These are phyloP conservation scores for Phaseolus coccineus DNA, from an alignment of 331 rosid species.

Conservation along the genomic window DNA sequence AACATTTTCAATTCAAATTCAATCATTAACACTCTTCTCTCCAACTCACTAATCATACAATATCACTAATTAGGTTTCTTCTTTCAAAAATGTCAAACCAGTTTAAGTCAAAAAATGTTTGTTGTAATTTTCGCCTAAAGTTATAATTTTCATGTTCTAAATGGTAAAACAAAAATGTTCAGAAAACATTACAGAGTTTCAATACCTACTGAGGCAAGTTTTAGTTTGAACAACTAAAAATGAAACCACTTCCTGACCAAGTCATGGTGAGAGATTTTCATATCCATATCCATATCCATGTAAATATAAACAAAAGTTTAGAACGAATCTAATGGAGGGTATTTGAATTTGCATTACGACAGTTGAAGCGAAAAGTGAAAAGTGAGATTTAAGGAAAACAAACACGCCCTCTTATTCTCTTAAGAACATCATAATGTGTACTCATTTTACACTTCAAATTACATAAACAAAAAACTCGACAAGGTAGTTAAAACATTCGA, in stretches of 20 bases:
- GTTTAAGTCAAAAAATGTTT: background rate
- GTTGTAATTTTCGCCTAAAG: background rate
- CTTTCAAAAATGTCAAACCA: background rate
- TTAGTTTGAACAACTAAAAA: no score
- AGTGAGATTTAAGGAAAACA: background rate
- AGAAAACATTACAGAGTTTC: no score
- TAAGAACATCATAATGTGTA: background rate
- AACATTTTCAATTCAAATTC: constrained; percentile 34
- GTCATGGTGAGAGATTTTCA: no score
- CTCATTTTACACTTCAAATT: background rate
- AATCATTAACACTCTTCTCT: background rate
- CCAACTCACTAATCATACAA: background rate
- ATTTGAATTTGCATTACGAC: no score
- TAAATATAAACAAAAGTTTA: background rate
- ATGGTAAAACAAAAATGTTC: background rate
- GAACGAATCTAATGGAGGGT: background rate
- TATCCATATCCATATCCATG: no score
- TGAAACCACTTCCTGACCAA: no score
- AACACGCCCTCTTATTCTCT: background rate
- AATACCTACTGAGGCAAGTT: no score
- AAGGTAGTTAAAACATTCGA: background rate
- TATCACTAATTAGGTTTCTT: background rate
- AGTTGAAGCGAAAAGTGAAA: no score
- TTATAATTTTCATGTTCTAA: background rate
- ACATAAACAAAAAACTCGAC: background rate